Evolutionary conservation across 768 basidiomycete species (phyloP).

Genomic region (Boletus sp.): DNA sequence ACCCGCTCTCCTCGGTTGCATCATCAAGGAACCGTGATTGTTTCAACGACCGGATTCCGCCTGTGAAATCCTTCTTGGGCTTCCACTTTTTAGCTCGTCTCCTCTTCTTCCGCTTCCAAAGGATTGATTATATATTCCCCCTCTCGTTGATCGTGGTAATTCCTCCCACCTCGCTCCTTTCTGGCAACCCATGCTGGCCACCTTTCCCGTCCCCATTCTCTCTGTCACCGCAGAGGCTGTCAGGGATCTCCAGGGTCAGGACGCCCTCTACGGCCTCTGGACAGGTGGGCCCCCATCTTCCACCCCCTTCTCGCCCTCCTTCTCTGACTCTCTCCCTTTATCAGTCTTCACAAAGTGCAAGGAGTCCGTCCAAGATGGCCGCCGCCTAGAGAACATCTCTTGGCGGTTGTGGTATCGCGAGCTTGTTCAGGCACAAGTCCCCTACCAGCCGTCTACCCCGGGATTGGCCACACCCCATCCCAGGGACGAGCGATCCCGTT

Average conservation of each 20-base stretch:
- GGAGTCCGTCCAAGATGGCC: constrained; percentile 73
- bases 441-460: constrained; percentile 29
- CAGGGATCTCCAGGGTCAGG: constrained; percentile 62
- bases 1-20: constrained; percentile 21
- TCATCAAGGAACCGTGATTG: constrained; percentile 29
- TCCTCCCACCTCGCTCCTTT: constrained; percentile 5
- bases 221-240: constrained; percentile 63
- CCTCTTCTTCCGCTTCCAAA: constrained; percentile 15
- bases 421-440: constrained; percentile 37
- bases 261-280: constrained; percentile 67
- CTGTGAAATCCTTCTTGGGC: constrained; percentile 15
- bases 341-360: constrained; percentile 85
- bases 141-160: constrained; percentile 8
- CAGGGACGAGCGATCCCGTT: constrained; percentile 20
- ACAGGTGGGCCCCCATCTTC: constrained; percentile 41
- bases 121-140: constrained; percentile 18
- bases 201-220: constrained; percentile 64
- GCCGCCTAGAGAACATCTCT: constrained; percentile 79
- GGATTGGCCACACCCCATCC: constrained; percentile 18
- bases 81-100: constrained; percentile 11
- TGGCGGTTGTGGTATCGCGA: constrained; percentile 84
- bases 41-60: constrained; percentile 18
- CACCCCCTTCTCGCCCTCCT: background rate
- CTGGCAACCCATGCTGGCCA: constrained; percentile 40
- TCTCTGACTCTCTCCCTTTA: constrained; percentile 9